These are phyloP conservation scores for Mucor velutinosus DNA, from an alignment of 371 early-diverging fungal genomes.

Conservation along the genomic window DNA sequence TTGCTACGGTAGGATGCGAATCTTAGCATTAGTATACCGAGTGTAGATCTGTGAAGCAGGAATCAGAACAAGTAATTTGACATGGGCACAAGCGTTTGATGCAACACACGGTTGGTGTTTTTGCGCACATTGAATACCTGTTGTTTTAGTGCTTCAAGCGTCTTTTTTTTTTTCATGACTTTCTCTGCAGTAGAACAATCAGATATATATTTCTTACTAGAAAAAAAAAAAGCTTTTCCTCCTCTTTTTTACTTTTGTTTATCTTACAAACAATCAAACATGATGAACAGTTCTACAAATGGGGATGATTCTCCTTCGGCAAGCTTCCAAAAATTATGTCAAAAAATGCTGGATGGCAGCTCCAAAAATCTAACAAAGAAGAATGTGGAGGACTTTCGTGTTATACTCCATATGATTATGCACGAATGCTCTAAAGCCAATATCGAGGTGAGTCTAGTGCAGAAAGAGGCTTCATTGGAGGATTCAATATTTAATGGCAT, in stretches of 20 bases:
- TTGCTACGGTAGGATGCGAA: too few species aligned
- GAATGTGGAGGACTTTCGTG: slow-evolving; percentile 41
- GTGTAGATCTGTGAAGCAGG: neutral
- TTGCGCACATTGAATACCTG: neutral
- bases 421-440: slow-evolving; percentile 64
- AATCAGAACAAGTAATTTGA: neutral
- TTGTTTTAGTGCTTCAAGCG: neutral
- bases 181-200: neutral
- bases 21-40: too few species aligned
- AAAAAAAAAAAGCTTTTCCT: neutral
- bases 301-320: slow-evolving; percentile 3
- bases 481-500: neutral
- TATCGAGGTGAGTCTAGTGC: slow-evolving; percentile 49
- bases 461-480: neutral
- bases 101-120: too few species aligned
- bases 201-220: neutral
- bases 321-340: slow-evolving; percentile 24
- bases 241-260: neutral
- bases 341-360: slow-evolving; percentile 20
- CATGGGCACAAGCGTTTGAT: neutral
- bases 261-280: neutral
- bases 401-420: slow-evolving; percentile 54
- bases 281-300: neutral
- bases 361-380: slow-evolving; percentile 16
- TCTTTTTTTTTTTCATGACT: neutral